These are phyloP conservation scores for Silene uniflora DNA, from an alignment of 148 eudicot genomes.

Conservation along the genomic window DNA sequence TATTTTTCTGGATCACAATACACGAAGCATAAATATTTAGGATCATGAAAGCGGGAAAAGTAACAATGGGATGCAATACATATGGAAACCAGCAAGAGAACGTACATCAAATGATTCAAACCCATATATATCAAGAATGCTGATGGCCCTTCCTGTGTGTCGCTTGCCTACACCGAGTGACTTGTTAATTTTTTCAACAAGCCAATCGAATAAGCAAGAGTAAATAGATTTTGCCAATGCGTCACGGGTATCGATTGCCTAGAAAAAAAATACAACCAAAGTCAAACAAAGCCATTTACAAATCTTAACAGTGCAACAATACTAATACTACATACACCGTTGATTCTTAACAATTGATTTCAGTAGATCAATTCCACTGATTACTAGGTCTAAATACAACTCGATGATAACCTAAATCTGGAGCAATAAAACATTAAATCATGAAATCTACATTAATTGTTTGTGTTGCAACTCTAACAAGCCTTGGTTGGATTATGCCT, in stretches of 20 bases:
- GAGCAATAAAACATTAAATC: too few relatives aligned
- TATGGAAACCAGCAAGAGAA: constrained; percentile 6
- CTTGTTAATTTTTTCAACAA: constrained; percentile 93
- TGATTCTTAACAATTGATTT: not conserved
- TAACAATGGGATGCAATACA: not conserved
- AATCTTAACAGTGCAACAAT: not conserved
- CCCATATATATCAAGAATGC: constrained; percentile 98
- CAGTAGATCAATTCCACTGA: not conserved
- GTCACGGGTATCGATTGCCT: constrained; percentile 93
- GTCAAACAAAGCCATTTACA: constrained; percentile 20
- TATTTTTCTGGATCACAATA: constrained; percentile 55
- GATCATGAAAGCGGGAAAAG: not conserved
- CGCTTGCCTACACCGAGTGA: constrained; percentile 88
- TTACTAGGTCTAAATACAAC: too few relatives aligned
- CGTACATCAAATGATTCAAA: constrained; percentile 95
- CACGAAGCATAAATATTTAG: constrained; percentile 4
- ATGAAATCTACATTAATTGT: too few relatives aligned
- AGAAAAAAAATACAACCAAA: constrained; percentile 26
- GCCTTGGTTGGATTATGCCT: too few relatives aligned
- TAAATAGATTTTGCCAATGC: constrained; percentile 96
- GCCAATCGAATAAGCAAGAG: constrained; percentile 98
- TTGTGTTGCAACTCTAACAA: too few relatives aligned
- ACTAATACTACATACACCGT: not conserved
- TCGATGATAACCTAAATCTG: too few relatives aligned
- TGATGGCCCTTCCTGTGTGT: constrained; percentile 91